A percentile compares a stretch with the other conserved stretches of the same genome.
Conservation (phyloP, 768 basidiomycete species). For the Mycena venus region DNA sequence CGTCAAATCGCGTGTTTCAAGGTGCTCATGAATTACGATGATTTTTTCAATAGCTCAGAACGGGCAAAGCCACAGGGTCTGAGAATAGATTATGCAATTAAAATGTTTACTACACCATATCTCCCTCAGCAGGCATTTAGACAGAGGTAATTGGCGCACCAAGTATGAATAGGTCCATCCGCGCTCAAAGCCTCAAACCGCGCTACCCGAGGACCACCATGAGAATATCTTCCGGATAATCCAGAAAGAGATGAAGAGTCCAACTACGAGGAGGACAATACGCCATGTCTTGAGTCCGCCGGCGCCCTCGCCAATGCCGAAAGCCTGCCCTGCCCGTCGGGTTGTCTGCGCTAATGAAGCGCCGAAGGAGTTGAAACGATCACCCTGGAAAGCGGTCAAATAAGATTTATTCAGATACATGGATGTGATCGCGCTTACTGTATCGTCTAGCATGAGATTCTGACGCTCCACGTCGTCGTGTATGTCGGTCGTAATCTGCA, state of each 20-base stretch:
- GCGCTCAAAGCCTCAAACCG: slow-evolving; percentile 6
- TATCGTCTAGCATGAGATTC: slow-evolving; percentile 82
- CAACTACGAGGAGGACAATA: slow-evolving; percentile 72
- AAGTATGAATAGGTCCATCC: neutral
- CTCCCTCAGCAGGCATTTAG: neutral
- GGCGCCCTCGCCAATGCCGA: slow-evolving; percentile 69
- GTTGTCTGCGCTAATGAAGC: slow-evolving; percentile 75
- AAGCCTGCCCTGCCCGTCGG: slow-evolving; percentile 78
- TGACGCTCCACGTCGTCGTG: slow-evolving; percentile 88
- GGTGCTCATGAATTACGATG: too few species aligned
- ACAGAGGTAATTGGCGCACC: slow-evolving; percentile 10
- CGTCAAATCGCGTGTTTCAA: too few species aligned
- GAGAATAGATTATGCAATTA: slow-evolving; percentile 17
- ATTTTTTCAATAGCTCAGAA: too few species aligned
- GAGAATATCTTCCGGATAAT: slow-evolving; percentile 62
- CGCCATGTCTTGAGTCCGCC: slow-evolving; percentile 79
- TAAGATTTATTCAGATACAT: neutral
- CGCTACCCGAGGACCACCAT: slow-evolving; percentile 54
- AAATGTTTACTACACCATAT: neutral
- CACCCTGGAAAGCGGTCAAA: slow-evolving; percentile 57
- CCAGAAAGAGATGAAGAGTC: slow-evolving; percentile 69
- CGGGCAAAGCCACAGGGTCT: too few species aligned
- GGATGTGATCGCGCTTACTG: slow-evolving; percentile 59
- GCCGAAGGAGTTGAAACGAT: slow-evolving; percentile 77
- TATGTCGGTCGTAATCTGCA: slow-evolving; percentile 89